Evolutionary conservation across 2,329 filamentous ascomycete species (phyloP).

Genomic region (Trichoderma sp.): DNA sequence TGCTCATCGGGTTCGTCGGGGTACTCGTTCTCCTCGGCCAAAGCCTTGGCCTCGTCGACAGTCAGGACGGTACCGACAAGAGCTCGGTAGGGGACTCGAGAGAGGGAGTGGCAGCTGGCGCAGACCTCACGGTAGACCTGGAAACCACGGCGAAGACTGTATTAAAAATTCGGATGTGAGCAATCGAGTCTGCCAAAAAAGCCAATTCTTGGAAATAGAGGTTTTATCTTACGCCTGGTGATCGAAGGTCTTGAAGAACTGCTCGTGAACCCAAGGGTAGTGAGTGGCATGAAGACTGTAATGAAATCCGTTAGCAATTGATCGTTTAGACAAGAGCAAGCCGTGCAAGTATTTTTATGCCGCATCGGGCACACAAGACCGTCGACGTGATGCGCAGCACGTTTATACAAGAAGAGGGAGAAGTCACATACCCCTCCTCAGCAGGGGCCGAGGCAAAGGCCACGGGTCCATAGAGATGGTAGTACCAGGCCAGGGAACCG

Average conservation of each 20-base stretch:
- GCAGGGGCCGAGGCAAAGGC: conserved; percentile 88
- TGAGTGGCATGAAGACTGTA: conserved; percentile 83
- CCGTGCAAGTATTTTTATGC: conserved; percentile 40
- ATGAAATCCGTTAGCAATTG: conserved; percentile 37
- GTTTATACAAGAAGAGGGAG: not conserved
- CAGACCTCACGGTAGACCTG: conserved; percentile 99
- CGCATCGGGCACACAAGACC: conserved; percentile 35
- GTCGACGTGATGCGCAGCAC: not conserved
- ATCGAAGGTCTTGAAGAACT: conserved; percentile 94
- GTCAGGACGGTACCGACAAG: conserved; percentile 92
- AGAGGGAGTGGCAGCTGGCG: conserved; percentile 95
- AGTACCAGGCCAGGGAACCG: conserved; percentile 95
- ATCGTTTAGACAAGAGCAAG: conserved; percentile 29
- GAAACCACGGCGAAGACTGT: conserved; percentile 95
- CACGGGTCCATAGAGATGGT: conserved; percentile 89
- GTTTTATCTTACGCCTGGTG: conserved; percentile 80
- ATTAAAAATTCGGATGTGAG: conserved; percentile 6
- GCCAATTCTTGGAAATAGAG: not conserved
- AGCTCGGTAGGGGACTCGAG: conserved; percentile 88
- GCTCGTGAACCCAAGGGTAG: conserved; percentile 94
- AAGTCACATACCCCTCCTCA: conserved; percentile 89
- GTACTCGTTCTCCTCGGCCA: conserved; percentile 98
- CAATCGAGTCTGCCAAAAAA: conserved; percentile 1
- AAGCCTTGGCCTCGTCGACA: conserved; percentile 94
- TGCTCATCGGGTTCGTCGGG: conserved; percentile 97